Evolutionary conservation across 2,329 filamentous ascomycete species (phyloP).

Genomic region (Pseudopyricularia javanii): DNA sequence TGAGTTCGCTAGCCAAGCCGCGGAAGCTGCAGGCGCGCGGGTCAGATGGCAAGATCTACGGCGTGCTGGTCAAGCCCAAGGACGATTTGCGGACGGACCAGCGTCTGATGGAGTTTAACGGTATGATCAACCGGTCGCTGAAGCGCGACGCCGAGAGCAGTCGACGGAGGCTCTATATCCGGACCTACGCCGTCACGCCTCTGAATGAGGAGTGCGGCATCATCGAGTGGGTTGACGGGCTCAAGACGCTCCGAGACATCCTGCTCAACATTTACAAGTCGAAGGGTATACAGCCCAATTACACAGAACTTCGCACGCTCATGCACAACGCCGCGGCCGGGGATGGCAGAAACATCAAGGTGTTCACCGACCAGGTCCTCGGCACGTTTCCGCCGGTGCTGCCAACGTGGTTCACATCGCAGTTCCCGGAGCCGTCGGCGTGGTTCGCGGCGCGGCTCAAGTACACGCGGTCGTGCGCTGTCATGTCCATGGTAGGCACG

Average conservation of each 20-base stretch:
- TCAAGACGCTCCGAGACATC: slow-evolving; percentile 89
- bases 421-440: slow-evolving; percentile 80
- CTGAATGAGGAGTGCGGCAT: slow-evolving; percentile 95
- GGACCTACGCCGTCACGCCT: slow-evolving; percentile 92
- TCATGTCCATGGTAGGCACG: slow-evolving; percentile 99
- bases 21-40: slow-evolving; percentile 80
- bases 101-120: slow-evolving; percentile 97
- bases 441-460: slow-evolving; percentile 85
- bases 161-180: slow-evolving; percentile 83
- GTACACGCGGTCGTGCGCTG: slow-evolving; percentile 87
- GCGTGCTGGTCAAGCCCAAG: slow-evolving; percentile 91
- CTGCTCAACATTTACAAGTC: slow-evolving; percentile 67
- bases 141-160: slow-evolving; percentile 87
- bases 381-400: slow-evolving; percentile 69
- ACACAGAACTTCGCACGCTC: slow-evolving; percentile 48
- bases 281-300: slow-evolving; percentile 59
- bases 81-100: slow-evolving; percentile 96
- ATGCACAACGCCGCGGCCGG: slow-evolving; percentile 51
- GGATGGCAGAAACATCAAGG: slow-evolving; percentile 42
- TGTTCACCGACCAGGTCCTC: slow-evolving; percentile 58
- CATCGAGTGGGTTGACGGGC: slow-evolving; percentile 96
- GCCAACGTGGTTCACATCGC: slow-evolving; percentile 89
- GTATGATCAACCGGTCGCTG: slow-evolving; percentile 90
- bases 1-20: slow-evolving; percentile 86
- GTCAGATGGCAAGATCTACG: slow-evolving; percentile 79